Conservation (phyloP, 768 basidiomycete species). For the Amanita molliuscula region DNA sequence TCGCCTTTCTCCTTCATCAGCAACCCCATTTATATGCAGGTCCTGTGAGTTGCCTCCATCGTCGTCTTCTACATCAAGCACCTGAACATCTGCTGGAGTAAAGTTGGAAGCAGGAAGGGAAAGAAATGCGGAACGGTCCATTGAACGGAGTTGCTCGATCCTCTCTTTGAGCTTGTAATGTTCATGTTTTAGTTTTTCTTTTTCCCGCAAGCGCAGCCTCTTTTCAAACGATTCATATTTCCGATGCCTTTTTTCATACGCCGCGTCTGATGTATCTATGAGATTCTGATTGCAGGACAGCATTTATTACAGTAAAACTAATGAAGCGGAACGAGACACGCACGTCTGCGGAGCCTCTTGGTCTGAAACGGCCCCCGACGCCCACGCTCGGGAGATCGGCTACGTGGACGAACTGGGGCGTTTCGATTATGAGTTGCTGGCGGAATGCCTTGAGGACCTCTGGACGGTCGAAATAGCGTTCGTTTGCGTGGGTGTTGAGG, state of each 20-base stretch:
- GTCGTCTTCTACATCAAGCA: constrained; percentile 17
- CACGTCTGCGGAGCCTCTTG: constrained; percentile 62
- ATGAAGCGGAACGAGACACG: constrained; percentile 18
- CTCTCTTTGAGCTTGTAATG: constrained; percentile 88
- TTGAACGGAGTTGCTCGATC: constrained; percentile 69
- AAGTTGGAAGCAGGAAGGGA: constrained; percentile 49
- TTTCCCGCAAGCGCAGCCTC: constrained; percentile 75
- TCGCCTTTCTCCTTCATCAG: constrained; percentile 64
- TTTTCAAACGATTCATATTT: constrained; percentile 86
- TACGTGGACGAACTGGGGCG: constrained; percentile 53
- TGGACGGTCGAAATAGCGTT: constrained; percentile 69
- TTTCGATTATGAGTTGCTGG: constrained; percentile 65
- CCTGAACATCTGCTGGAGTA: constrained; percentile 22
- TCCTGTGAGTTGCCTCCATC: constrained; percentile 17
- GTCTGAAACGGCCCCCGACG: constrained; percentile 62
- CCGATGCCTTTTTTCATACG: constrained; percentile 74
- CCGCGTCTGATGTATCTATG: constrained; percentile 68
- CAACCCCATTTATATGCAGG: constrained; percentile 25
- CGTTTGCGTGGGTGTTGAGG: constrained; percentile 50
- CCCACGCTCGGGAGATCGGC: constrained; percentile 44
- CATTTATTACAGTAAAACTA: background rate
- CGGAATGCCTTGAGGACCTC: constrained; percentile 65
- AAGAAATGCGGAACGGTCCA: constrained; percentile 67
- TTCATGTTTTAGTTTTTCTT: constrained; percentile 86
- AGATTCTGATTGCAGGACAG: constrained; percentile 25